Percentiles rank a stretch among this genome's conserved stretches.
These are phyloP conservation scores for Pseudocercospora macadamiae DNA, from an alignment of 2,329 filamentous ascomycete species.

Conservation along the genomic window DNA sequence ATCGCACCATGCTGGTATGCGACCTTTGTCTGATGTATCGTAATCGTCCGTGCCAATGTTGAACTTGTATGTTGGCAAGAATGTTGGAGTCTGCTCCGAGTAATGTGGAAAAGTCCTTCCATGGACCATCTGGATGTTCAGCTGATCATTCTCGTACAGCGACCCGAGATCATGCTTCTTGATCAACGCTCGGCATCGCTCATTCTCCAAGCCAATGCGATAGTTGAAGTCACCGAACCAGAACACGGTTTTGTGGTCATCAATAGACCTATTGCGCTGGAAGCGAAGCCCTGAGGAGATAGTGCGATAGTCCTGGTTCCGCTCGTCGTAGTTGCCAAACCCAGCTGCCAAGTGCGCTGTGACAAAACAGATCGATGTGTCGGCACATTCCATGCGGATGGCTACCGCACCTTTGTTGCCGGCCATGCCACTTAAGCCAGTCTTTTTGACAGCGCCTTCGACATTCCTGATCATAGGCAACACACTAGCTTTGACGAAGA, in stretches of 20 bases:
- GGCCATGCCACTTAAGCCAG: slow-evolving; percentile 92
- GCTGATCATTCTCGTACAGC: slow-evolving; percentile 89
- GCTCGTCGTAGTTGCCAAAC: slow-evolving; percentile 94
- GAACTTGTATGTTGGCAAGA: slow-evolving; percentile 94
- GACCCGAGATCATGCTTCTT: slow-evolving; percentile 72
- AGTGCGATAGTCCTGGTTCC: slow-evolving; percentile 89
- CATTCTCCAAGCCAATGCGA: slow-evolving; percentile 81
- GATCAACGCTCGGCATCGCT: slow-evolving; percentile 75
- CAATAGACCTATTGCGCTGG: slow-evolving; percentile 85
- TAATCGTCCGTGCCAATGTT: slow-evolving; percentile 86
- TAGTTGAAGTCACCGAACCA: slow-evolving; percentile 99
- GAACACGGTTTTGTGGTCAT: slow-evolving; percentile 87
- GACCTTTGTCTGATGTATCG: slow-evolving; percentile 91
- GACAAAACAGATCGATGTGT: slow-evolving; percentile 90
- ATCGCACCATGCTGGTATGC: slow-evolving; percentile 97
- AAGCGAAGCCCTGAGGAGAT: slow-evolving; percentile 88
- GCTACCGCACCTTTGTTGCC: slow-evolving; percentile 98
- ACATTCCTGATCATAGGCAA: slow-evolving; percentile 91
- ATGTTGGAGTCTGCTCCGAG: slow-evolving; percentile 83
- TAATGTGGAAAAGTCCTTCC: slow-evolving; percentile 89
- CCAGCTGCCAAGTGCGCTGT: slow-evolving; percentile 95
- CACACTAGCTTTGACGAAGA: slow-evolving; percentile 81
- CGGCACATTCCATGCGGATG: slow-evolving; percentile 92
- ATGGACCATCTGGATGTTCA: slow-evolving; percentile 95
- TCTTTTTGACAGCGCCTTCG: slow-evolving; percentile 93